Percentiles rank a stretch among this genome's conserved stretches.
These are phyloP conservation scores for Phaeophleospora eucalypticola DNA, from an alignment of 2,329 filamentous ascomycete genomes.

Conservation along the genomic window DNA sequence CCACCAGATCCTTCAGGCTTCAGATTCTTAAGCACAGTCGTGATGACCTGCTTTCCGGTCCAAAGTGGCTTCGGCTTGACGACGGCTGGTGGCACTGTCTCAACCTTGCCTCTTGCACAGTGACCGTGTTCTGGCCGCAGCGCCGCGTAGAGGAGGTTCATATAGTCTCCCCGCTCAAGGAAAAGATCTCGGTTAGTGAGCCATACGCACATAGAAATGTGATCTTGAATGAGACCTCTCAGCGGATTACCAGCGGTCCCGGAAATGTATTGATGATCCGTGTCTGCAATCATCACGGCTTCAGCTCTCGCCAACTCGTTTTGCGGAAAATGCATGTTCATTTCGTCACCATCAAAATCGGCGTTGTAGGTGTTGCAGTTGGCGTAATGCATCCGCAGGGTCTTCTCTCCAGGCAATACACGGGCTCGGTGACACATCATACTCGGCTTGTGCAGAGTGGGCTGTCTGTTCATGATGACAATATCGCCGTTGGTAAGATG, in stretches of 20 bases:
- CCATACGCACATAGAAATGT: constrained; percentile 89
- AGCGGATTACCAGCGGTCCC: constrained; percentile 90
- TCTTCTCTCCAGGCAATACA: constrained; percentile 90
- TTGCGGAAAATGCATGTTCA: constrained; percentile 99
- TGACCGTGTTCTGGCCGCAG: constrained; percentile 87
- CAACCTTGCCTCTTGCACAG: constrained; percentile 75
- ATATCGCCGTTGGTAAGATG: constrained; percentile 96
- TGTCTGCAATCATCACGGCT: constrained; percentile 88
- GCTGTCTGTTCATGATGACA: constrained; percentile 97
- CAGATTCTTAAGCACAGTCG: constrained; percentile 89
- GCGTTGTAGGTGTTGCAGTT: constrained; percentile 99
- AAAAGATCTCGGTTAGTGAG: constrained; percentile 89
- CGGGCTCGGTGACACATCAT: constrained; percentile 97
- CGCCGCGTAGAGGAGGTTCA: constrained; percentile 88
- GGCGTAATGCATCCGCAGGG: constrained; percentile 98
- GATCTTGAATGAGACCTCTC: constrained; percentile 95
- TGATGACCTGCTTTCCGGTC: constrained; percentile 96
- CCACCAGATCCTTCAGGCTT: constrained; percentile 71
- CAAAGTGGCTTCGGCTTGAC: constrained; percentile 77
- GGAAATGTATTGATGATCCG: constrained; percentile 94
- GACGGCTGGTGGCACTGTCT: constrained; percentile 75
- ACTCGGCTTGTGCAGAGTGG: constrained; percentile 94
- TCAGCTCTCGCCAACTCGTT: constrained; percentile 93
- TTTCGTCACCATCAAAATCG: constrained; percentile 98
- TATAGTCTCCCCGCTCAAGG: constrained; percentile 82